These are phyloP conservation scores for Corrigiola litoralis DNA, from an alignment of 179 eudicot species.

Conservation along the genomic window DNA sequence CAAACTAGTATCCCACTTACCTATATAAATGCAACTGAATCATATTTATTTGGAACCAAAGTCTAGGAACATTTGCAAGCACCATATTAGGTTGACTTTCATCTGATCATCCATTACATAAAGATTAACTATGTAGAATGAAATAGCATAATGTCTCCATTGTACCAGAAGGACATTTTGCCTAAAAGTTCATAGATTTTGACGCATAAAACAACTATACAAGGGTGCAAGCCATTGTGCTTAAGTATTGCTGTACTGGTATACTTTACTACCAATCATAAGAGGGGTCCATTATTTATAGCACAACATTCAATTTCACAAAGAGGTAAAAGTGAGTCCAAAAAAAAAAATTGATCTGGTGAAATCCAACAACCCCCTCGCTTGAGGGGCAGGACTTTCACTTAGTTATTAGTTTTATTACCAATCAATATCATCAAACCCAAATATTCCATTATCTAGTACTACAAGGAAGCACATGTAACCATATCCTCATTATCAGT, in stretches of 20 bases:
- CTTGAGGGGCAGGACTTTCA: neutral
- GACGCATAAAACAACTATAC: too few relatives aligned
- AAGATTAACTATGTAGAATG: neutral
- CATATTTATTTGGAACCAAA: neutral
- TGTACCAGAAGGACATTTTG: too few relatives aligned
- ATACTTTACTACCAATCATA: too few relatives aligned
- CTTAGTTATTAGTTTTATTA: neutral
- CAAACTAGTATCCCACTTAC: conserved; percentile 92
- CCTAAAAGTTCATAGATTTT: too few relatives aligned
- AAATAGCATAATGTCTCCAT: too few relatives aligned
- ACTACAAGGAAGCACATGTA: neutral
- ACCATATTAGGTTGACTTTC: neutral
- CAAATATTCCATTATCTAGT: neutral
- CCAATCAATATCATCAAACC: neutral
- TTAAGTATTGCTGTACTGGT: too few relatives aligned
- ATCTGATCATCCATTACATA: neutral
- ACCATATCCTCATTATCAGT: neutral
- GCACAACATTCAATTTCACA: neutral
- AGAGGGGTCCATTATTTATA: neutral
- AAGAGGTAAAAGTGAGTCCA: neutral
- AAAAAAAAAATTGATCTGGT: neutral
- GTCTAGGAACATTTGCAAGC: neutral
- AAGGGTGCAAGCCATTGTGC: too few relatives aligned
- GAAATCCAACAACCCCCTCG: neutral
- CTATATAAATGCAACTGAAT: conserved; percentile 30